Conservation (phyloP, 805 yeast species). For the Grigorovia transvaalensis region DNA sequence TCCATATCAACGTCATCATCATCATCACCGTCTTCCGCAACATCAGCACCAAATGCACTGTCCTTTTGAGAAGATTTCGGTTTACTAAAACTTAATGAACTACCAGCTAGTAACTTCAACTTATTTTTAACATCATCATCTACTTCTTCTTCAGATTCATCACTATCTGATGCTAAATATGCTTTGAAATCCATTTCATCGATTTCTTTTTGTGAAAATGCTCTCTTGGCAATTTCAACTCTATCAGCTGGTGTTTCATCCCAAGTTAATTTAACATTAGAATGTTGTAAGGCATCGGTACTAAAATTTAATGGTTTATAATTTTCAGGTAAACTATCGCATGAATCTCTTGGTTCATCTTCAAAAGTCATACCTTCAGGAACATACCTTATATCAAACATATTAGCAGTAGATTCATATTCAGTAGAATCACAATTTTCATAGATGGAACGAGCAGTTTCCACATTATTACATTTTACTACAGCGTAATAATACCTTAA, state of each 20-base stretch:
- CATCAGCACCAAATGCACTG: conserved; percentile 26
- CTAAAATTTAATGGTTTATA: conserved; percentile 76
- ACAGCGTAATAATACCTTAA: conserved; percentile 89
- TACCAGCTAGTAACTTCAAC: conserved; percentile 49
- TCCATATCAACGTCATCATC: conserved; percentile 83
- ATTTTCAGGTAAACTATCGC: conserved; percentile 59
- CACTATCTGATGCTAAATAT: conserved; percentile 74
- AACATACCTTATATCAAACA: conserved; percentile 83
- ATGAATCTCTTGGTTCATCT: conserved; percentile 62
- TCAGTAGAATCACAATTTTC: conserved; percentile 90
- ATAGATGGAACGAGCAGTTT: conserved; percentile 66
- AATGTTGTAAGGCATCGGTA: conserved; percentile 92
- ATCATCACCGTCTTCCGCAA: conserved; percentile 28
- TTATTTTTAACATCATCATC: conserved; percentile 38
- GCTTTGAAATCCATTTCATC: conserved; percentile 90
- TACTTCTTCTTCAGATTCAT: conserved; percentile 37
- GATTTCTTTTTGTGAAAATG: conserved; percentile 79
- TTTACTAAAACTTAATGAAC: conserved; percentile 28
- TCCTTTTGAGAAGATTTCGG: conserved; percentile 34
- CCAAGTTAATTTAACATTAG: conserved; percentile 95
- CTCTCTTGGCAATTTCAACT: conserved; percentile 59
- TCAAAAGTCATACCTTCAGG: conserved; percentile 91
- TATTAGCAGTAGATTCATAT: conserved; percentile 89
- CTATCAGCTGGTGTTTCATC: conserved; percentile 96
- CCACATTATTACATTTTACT: conserved; percentile 65